A percentile compares a stretch with the other conserved stretches of the same genome.
Conservation (phyloP, 495 filamentous ascomycete species). For the Friedmanniomyces endolithicus region DNA sequence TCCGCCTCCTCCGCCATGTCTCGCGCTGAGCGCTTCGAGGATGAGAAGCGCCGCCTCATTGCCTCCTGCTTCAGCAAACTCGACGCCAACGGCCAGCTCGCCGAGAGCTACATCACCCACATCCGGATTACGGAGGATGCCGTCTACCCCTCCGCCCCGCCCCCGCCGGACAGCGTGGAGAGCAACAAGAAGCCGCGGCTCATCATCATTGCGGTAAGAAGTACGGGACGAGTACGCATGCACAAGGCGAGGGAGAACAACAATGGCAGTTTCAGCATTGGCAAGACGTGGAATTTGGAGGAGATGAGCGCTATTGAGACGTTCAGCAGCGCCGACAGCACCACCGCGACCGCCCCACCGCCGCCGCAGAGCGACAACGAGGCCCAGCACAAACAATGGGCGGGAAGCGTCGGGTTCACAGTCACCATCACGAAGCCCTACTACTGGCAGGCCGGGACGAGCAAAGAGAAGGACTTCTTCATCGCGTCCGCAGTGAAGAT, state of each 20-base stretch:
- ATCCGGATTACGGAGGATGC: conserved; percentile 79
- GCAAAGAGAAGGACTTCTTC: conserved; percentile 97
- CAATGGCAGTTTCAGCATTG: conserved; percentile 90
- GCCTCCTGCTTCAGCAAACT: conserved; percentile 83
- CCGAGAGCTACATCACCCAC: conserved; percentile 96
- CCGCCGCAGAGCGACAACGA: conserved; percentile 41
- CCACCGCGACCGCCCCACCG: conserved; percentile 18
- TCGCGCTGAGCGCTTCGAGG: conserved; percentile 83
- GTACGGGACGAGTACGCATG: conserved; percentile 82
- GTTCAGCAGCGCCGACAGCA: conserved; percentile 37
- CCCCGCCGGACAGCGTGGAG: conserved; percentile 56
- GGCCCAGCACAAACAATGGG: conserved; percentile 61
- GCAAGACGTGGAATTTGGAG: conserved; percentile 93
- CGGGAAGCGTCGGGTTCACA: conserved; percentile 68
- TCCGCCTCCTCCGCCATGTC: conserved; percentile 10
- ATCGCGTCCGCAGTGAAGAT: conserved; percentile 91
- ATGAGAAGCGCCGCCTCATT: conserved; percentile 87
- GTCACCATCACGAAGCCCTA: conserved; percentile 87
- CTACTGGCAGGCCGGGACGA: conserved; percentile 84
- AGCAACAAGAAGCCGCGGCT: conserved; percentile 77
- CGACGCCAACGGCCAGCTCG: conserved; percentile 65
- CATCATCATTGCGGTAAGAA: conserved; percentile 83
- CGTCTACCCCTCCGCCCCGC: conserved; percentile 68
- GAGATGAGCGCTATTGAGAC: conserved; percentile 72
- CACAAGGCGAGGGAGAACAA: conserved; percentile 93